A percentile compares a stretch with the other conserved stretches of the same genome.
These are phyloP conservation scores for Phytophthora multivora DNA, from an alignment of 352 stramenopile species.

Conservation along the genomic window DNA sequence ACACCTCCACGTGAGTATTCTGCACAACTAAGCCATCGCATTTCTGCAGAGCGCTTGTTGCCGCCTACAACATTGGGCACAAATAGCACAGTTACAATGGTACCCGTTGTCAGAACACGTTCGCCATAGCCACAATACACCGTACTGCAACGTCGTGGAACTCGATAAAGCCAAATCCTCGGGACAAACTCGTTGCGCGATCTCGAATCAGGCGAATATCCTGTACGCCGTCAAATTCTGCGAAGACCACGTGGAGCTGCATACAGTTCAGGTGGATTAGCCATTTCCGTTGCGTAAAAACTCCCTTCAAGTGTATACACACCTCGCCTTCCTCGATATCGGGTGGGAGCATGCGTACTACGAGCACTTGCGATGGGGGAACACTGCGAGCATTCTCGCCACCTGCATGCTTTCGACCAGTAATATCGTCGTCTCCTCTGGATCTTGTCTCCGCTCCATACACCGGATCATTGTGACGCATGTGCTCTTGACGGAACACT, in stretches of 20 bases:
- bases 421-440: background rate
- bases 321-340: constrained; percentile 83
- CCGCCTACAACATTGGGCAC: constrained; percentile 23
- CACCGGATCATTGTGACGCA: background rate
- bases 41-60: constrained; percentile 38
- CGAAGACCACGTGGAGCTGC: constrained; percentile 81
- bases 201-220: constrained; percentile 82
- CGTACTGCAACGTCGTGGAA: constrained; percentile 71
- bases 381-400: constrained; percentile 10
- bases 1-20: constrained; percentile 51
- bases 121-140: background rate
- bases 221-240: constrained; percentile 60
- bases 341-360: constrained; percentile 70
- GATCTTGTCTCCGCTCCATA: background rate
- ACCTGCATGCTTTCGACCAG: constrained; percentile 9
- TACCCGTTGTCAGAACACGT: constrained; percentile 2
- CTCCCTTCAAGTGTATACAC: constrained; percentile 3
- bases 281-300: background rate
- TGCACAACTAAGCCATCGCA: constrained; percentile 43
- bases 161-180: constrained; percentile 84
- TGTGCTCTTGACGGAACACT: constrained; percentile 14
- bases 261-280: background rate
- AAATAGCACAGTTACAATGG: background rate
- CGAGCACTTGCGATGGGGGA: constrained; percentile 62
- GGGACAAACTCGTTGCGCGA: constrained; percentile 61